These are phyloP conservation scores for Oryza australiensis DNA, from an alignment of 176 grass and related monocot species.

Conservation along the genomic window DNA sequence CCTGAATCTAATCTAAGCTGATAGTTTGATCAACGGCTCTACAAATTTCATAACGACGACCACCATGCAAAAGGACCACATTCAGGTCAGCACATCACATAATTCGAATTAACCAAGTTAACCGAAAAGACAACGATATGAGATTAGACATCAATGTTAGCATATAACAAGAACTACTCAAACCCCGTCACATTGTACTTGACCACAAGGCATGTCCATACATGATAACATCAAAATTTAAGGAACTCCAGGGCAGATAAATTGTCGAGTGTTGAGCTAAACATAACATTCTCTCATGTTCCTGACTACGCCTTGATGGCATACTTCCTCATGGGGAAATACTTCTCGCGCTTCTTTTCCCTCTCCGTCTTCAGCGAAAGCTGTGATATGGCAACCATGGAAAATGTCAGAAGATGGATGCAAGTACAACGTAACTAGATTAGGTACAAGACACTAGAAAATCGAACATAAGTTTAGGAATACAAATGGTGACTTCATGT, in stretches of 20 bases:
- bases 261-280: not conserved
- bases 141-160: not conserved
- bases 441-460: not conserved
- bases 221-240: constrained; percentile 25
- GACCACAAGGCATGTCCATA: constrained; percentile 16
- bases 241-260: constrained; percentile 9
- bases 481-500: not conserved
- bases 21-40: not conserved
- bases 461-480: not conserved
- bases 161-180: not conserved
- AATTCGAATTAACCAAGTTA: not conserved
- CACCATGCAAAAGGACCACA: not conserved
- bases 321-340: constrained; percentile 85
- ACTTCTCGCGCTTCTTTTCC: constrained; percentile 75
- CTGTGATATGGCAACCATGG: not conserved
- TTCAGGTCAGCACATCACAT: not conserved
- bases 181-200: constrained; percentile 5
- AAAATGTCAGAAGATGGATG: not conserved
- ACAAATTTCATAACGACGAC: not conserved
- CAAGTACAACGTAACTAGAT: not conserved
- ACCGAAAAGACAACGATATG: not conserved
- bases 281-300: constrained; percentile 21
- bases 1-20: too few species aligned
- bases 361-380: constrained; percentile 61
- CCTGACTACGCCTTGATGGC: constrained; percentile 67